Base-by-base conservation (phyloP, 148 eudicot genomes). In the Nepenthes mirabilis region DNA sequence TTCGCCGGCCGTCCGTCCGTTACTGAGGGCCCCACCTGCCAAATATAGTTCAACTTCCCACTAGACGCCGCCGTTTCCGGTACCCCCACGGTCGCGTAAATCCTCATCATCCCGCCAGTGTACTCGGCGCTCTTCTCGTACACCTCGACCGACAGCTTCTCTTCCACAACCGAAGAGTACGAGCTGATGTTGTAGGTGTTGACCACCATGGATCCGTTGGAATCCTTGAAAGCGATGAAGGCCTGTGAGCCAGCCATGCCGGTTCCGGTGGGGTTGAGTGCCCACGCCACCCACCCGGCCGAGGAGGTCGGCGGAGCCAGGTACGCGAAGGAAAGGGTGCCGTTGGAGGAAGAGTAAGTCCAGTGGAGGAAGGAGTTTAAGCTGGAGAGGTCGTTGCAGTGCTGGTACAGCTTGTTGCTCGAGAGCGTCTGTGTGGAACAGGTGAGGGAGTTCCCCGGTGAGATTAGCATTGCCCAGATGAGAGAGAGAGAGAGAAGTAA, bases 21-120 rank as follows among this genome's bases (percentile, higher is more conserved):
- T 12, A 82, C 75, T 6, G 77, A 36, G 6, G 80, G 61, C 2
- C 91, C 91, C 9, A 82, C 91, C 66, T 90, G 97, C 97, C 95
- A 90, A 34, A 85, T 75, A n/a, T 82, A 81, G 55, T 85, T 85
- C 59, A 82, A 52, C 60, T 56, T 62, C 43, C 65, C 75, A 45
- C 56, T 12, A 10, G 57, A 34, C 70, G 32, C 66, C 54, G 37
- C 56, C 55, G 47, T 47, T 45, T 51, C 57, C 10, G 82, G 82
- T 56, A 78, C 36, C 3, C 45, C 70, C 51, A 85, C 65, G 7
- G 74, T 76, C 7, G 91, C 91, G 47, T 61, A 82, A 1, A 85
- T 76, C 48, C 58, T 69, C 55, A 82, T 67, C 0, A 67, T 43
- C 12, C 78, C 81, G 40, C 68, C 74, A 45, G 57, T 71, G 34